A percentile compares a stretch with the other conserved stretches of the same genome.
Conservation (phyloP, 495 filamentous ascomycete species). For the Penicillium egyptiacum region DNA sequence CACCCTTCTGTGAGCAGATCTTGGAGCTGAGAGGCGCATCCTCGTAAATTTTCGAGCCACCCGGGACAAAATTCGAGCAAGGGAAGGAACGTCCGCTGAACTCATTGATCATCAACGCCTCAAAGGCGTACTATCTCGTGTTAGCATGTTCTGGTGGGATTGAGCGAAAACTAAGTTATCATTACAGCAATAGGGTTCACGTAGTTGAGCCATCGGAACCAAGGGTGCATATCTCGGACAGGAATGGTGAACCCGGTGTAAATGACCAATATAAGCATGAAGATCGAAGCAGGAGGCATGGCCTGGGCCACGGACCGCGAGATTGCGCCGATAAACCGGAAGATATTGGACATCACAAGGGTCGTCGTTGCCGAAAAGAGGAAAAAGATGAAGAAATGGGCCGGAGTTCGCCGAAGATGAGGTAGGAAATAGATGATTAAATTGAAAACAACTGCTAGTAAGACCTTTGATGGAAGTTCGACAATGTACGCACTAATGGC, state of each 20-base stretch:
- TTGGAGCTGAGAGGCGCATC: constrained; percentile 33
- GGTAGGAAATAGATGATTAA: constrained; percentile 84
- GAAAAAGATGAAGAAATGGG: constrained; percentile 67
- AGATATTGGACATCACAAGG: constrained; percentile 70
- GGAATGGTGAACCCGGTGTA: constrained; percentile 93
- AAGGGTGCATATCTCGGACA: constrained; percentile 66
- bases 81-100: constrained; percentile 65
- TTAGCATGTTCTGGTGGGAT: constrained; percentile 1
- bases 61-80: constrained; percentile 64
- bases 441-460: constrained; percentile 61
- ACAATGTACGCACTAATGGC: constrained; percentile 79
- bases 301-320: constrained; percentile 80
- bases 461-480: constrained; percentile 67
- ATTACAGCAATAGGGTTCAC: constrained; percentile 70
- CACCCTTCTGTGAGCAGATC: constrained; percentile 65
- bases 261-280: constrained; percentile 80
- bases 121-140: constrained; percentile 67
- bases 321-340: constrained; percentile 78
- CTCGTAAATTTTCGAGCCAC: constrained; percentile 49
- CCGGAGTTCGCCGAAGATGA: constrained; percentile 72
- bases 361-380: constrained; percentile 66
- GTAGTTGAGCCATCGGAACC: constrained; percentile 88
- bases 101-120: constrained; percentile 88
- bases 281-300: constrained; percentile 76
- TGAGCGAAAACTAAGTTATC: background rate